phyloP scores from a whole-genome alignment of 306 rosid genomes.

The Boehmeria nivea region DNA sequence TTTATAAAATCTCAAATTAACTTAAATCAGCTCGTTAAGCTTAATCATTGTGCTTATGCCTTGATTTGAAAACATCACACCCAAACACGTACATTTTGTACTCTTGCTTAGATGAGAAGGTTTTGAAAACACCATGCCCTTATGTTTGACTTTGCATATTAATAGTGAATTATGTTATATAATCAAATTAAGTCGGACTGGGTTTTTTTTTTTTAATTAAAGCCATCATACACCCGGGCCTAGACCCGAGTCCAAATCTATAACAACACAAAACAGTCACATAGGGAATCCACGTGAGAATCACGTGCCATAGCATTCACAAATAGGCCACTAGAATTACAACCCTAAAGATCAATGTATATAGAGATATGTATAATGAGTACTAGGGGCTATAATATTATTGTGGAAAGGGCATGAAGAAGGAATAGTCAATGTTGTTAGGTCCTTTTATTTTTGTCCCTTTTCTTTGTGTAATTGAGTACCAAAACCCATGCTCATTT shows the following conservation, averaged over 20 bases:
- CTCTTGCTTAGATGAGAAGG: neutral
- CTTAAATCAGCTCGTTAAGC: neutral
- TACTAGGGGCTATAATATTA: neutral
- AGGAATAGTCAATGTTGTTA: slow-evolving; percentile 56
- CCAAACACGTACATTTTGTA: neutral
- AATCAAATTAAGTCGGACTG: too few species aligned
- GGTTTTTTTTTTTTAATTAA: too few species aligned
- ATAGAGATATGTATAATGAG: slow-evolving; percentile 10
- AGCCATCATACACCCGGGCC: too few species aligned
- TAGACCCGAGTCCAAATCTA: neutral
- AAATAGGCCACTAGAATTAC: slow-evolving; percentile 12
- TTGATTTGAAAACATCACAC: slow-evolving; percentile 25
- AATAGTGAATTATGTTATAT: neutral
- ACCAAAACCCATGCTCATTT: slow-evolving; percentile 54
- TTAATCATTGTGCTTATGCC: slow-evolving; percentile 28
- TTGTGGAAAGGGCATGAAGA: slow-evolving; percentile 21
- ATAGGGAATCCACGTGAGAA: slow-evolving; percentile 5
- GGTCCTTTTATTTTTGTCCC: slow-evolving; percentile 56
- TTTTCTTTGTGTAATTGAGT: slow-evolving; percentile 73
- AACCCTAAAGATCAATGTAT: slow-evolving; percentile 21
- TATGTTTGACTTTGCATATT: slow-evolving; percentile 4
- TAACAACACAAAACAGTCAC: neutral
- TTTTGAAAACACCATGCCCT: neutral
- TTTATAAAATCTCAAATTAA: slow-evolving; percentile 20
- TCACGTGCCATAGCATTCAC: slow-evolving; percentile 5